A percentile compares a stretch with the other conserved stretches of the same genome.
phyloP scores from a whole-genome alignment of 2,329 filamentous ascomycete genomes.

The Cytospora schulzeri region DNA sequence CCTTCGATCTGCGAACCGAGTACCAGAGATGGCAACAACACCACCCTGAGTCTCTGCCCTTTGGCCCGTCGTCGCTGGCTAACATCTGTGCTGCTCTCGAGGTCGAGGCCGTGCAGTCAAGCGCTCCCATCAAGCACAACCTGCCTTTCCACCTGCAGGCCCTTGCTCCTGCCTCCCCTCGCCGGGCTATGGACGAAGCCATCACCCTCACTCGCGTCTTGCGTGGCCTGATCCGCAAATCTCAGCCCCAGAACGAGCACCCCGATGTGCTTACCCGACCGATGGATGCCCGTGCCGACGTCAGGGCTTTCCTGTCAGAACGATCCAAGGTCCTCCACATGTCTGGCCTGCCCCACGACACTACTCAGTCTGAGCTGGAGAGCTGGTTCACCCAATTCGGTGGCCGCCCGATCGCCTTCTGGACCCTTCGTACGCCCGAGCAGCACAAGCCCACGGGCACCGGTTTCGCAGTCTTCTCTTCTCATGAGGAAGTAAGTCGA shows the following conservation, averaged over 20 bases:
- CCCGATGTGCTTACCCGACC: slow-evolving; percentile 92
- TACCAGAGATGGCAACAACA: slow-evolving; percentile 99
- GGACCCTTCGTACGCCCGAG: slow-evolving; percentile 95
- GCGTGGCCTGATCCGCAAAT: slow-evolving; percentile 91
- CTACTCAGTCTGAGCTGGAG: slow-evolving; percentile 96
- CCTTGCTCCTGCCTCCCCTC: slow-evolving; percentile 89
- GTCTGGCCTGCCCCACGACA: slow-evolving; percentile 95
- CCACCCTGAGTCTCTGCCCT: slow-evolving; percentile 95
- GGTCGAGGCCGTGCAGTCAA: slow-evolving; percentile 96
- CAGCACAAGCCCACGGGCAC: slow-evolving; percentile 99
- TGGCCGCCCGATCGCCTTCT: slow-evolving; percentile 96
- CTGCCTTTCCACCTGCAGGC: slow-evolving; percentile 97
- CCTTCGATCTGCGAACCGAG: slow-evolving; percentile 94
- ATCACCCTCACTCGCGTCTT: slow-evolving; percentile 92
- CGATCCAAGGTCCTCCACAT: slow-evolving; percentile 98
- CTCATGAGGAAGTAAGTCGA: slow-evolving; percentile 88
- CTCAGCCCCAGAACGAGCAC: slow-evolving; percentile 89
- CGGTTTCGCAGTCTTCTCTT: slow-evolving; percentile 97
- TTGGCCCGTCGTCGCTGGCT: slow-evolving; percentile 90
- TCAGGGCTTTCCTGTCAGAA: slow-evolving; percentile 92
- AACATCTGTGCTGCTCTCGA: slow-evolving; percentile 98
- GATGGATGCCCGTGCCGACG: slow-evolving; percentile 95
- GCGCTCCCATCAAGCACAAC: slow-evolving; percentile 98
- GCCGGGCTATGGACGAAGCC: slow-evolving; percentile 96
- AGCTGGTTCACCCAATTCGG: slow-evolving; percentile 99